These are phyloP conservation scores for Astragalus glycyphyllos DNA, from an alignment of 306 rosid genomes.

Conservation along the genomic window DNA sequence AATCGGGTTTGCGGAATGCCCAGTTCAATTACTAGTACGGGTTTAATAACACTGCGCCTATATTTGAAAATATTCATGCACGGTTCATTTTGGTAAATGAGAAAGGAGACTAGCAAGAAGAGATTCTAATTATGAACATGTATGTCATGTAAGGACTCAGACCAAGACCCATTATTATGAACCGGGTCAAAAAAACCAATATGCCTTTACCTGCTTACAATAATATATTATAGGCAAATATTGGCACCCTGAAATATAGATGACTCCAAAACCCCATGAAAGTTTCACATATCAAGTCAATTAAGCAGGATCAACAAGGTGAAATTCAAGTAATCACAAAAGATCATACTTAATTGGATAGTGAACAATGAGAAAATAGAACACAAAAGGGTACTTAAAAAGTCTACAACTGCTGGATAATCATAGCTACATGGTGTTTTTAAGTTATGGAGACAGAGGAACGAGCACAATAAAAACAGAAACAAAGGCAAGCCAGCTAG, in stretches of 20 bases:
- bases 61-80: slow-evolving; percentile 10
- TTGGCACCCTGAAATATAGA: slow-evolving; percentile 63
- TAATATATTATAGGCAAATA: slow-evolving; percentile 37
- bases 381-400: slow-evolving; percentile 43
- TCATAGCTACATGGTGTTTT: slow-evolving; percentile 58
- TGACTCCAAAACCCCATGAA: slow-evolving; percentile 53
- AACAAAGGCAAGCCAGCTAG: slow-evolving; percentile 63
- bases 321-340: slow-evolving; percentile 47
- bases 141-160: slow-evolving; percentile 21
- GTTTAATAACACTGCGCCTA: not conserved
- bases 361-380: slow-evolving; percentile 39
- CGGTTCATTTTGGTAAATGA: slow-evolving; percentile 8
- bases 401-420: slow-evolving; percentile 48
- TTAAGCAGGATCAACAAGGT: slow-evolving; percentile 39
- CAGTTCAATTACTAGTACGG: no score
- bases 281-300: slow-evolving; percentile 39
- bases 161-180: not conserved
- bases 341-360: slow-evolving; percentile 44
- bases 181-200: slow-evolving; percentile 38
- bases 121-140: slow-evolving; percentile 29
- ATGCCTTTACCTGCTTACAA: slow-evolving; percentile 40
- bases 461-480: slow-evolving; percentile 56
- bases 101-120: not conserved
- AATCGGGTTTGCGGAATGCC: no score
- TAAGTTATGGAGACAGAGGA: slow-evolving; percentile 53